A percentile compares a stretch with the other conserved stretches of the same genome.
These are phyloP conservation scores for Boeremia exigua DNA, from an alignment of 2,329 filamentous ascomycete genomes.

Conservation along the genomic window DNA sequence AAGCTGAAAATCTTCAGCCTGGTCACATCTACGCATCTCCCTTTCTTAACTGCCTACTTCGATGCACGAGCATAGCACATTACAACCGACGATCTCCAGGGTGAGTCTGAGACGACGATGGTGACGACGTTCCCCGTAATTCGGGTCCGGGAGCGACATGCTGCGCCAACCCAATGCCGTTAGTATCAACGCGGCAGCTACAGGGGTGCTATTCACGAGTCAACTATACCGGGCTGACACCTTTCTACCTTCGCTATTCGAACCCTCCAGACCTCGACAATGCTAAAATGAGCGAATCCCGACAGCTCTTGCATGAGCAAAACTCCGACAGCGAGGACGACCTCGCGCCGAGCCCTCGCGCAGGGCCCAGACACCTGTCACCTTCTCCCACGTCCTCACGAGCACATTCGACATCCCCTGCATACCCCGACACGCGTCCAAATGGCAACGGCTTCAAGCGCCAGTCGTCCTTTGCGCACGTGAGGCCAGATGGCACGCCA, in stretches of 20 bases:
- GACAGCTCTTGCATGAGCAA: conserved; percentile 47
- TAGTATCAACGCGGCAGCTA: conserved; percentile 1
- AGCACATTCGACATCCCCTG: conserved; percentile 39
- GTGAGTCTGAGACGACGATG: neutral
- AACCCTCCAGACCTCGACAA: conserved; percentile 27
- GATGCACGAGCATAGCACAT: too few species aligned
- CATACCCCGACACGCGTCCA: conserved; percentile 30
- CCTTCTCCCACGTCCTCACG: conserved; percentile 38
- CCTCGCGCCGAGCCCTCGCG: conserved; percentile 22
- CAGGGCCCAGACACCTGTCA: conserved; percentile 31
- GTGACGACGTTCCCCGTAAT: conserved; percentile 10
- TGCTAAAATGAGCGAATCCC: conserved; percentile 49
- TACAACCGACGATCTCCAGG: too few species aligned
- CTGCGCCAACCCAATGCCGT: neutral
- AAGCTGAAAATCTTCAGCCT: too few species aligned
- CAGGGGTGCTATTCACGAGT: conserved; percentile 11
- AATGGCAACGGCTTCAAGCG: conserved; percentile 39
- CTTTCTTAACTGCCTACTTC: too few species aligned
- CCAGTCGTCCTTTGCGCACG: conserved; percentile 56
- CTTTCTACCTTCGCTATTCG: conserved; percentile 12
- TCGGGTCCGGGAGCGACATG: neutral
- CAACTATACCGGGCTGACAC: conserved; percentile 13
- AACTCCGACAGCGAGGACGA: conserved; percentile 40
- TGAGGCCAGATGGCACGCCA: conserved; percentile 58
- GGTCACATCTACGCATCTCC: too few species aligned